Evolutionary conservation across 2,329 filamentous ascomycete species (phyloP).

Genomic region (Beauveria caledonica): DNA sequence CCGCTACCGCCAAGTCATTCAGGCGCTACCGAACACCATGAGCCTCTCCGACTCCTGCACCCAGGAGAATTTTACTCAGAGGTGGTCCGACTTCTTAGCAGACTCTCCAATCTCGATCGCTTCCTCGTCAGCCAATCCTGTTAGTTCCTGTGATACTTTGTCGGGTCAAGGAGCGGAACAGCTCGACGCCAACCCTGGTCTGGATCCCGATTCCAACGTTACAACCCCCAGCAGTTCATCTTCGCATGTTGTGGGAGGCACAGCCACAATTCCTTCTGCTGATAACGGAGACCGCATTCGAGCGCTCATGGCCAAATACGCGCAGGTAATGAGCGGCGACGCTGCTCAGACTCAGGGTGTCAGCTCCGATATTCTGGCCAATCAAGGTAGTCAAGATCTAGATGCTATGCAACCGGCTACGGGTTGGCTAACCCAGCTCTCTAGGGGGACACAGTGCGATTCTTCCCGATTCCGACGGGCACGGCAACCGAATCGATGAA

Average conservation of each 20-base stretch:
- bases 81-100: background rate
- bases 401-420: background rate
- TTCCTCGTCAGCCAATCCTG: background rate
- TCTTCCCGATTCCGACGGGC: too few species aligned
- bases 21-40: background rate
- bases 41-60: background rate
- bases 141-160: background rate
- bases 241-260: background rate
- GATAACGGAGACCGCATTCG: background rate
- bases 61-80: background rate
- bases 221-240: background rate
- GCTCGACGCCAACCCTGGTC: background rate
- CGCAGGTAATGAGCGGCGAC: background rate
- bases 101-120: background rate
- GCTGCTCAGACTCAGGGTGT: background rate
- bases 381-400: background rate
- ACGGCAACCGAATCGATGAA: too few species aligned
- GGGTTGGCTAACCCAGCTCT: background rate
- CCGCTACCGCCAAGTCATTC: background rate
- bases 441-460: background rate
- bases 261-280: background rate
- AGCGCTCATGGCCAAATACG: conserved; percentile 1
- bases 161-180: background rate
- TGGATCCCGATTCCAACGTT: background rate
- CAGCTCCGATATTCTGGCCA: background rate